Conservation (phyloP, 192 early-diverging fungal genomes). For the Borealophlyctis nickersoniae region DNA sequence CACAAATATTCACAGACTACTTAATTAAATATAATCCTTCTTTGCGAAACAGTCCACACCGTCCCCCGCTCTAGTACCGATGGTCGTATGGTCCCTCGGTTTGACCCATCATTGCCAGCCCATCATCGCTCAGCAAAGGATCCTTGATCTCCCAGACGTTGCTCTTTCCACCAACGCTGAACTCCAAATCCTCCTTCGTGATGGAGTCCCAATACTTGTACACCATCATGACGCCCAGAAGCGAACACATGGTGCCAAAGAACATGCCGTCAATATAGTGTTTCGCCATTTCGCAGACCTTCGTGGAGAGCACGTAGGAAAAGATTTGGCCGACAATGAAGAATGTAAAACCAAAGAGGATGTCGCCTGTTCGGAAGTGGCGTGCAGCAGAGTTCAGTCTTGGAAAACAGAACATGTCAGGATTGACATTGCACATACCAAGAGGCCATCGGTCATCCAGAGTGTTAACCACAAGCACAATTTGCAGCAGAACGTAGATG, state of each 20-base stretch:
- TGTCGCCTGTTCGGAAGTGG: slow-evolving; percentile 51
- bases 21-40: too few relatives aligned
- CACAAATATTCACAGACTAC: too few relatives aligned
- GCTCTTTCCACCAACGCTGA: slow-evolving; percentile 78
- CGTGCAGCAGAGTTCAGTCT: neutral
- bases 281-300: slow-evolving; percentile 83
- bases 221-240: slow-evolving; percentile 97
- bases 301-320: slow-evolving; percentile 72
- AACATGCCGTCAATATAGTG: slow-evolving; percentile 98
- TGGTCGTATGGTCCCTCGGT: slow-evolving; percentile 13
- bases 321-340: slow-evolving; percentile 83
- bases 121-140: slow-evolving; percentile 48
- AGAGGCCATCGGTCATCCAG: slow-evolving; percentile 96
- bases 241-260: slow-evolving; percentile 86
- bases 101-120: slow-evolving; percentile 31
- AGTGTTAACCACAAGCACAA: slow-evolving; percentile 90
- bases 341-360: slow-evolving; percentile 84
- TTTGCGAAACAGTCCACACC: too few relatives aligned
- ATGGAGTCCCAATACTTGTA: slow-evolving; percentile 99
- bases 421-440: slow-evolving; percentile 50
- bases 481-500: slow-evolving; percentile 86
- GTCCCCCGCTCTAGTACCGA: slow-evolving; percentile 7
- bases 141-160: slow-evolving; percentile 85
- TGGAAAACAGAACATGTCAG: too few relatives aligned
- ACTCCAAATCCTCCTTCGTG: slow-evolving; percentile 98